phyloP scores from a whole-genome alignment of 139 green algal species.

The Mesotaenium endlicherianum region DNA sequence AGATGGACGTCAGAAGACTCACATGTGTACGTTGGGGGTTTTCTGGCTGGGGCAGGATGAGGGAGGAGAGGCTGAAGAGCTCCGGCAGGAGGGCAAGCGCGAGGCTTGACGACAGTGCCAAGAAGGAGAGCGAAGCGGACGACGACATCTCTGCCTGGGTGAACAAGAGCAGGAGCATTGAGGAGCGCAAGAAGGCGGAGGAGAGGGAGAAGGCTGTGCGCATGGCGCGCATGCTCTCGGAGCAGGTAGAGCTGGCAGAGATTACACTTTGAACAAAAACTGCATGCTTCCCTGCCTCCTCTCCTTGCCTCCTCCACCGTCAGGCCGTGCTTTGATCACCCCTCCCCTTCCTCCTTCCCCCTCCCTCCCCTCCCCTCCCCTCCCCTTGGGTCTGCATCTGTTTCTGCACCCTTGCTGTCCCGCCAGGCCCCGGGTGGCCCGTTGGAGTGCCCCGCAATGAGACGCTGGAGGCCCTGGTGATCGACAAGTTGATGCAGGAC shows the following conservation, averaged over 20 bases:
- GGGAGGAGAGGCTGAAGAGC: constrained; percentile 7
- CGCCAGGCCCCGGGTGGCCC: too few species aligned
- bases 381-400: not conserved
- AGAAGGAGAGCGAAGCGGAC: constrained; percentile 14
- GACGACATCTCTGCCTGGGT: constrained; percentile 32
- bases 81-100: too few species aligned
- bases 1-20: not conserved
- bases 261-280: not conserved
- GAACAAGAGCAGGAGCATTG: constrained; percentile 5
- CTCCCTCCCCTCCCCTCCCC: not conserved
- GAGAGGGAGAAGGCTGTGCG: constrained; percentile 34
- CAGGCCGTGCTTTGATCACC: not conserved
- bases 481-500: too few species aligned
- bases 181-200: constrained; percentile 16
- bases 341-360: not conserved
- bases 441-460: too few species aligned
- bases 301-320: not conserved
- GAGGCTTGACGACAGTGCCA: too few species aligned
- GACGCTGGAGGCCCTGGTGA: too few species aligned
- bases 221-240: constrained; percentile 30
- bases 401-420: not conserved
- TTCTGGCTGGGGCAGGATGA: not conserved
- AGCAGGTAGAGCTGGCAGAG: not conserved
- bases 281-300: not conserved
- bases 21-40: not conserved